Evolutionary conservation across 2,329 filamentous ascomycete genomes (phyloP), one percentile per base, ranked within the genome.

Genomic region (Byssochlamys sp.): DNA sequence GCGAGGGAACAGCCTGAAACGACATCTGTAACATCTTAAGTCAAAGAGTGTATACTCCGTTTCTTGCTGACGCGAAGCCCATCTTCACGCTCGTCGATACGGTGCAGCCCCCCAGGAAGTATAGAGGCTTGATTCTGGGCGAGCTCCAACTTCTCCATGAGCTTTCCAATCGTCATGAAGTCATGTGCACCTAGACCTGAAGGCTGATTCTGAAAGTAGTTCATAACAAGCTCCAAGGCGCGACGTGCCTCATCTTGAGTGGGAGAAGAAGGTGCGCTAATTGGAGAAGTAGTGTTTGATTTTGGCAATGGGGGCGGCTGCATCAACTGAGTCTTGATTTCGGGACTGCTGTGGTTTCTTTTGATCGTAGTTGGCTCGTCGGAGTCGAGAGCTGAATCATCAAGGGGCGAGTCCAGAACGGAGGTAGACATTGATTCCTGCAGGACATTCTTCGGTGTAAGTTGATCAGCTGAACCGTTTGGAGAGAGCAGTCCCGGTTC

Each of bases 181-280:
- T 96, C 91, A 52, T 90, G 83, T 67, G 94, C 89, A 14, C 89
- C 83, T 31, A 90, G 82, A 1, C 85, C 86, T 0, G 79, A 75
- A 11, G 85, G 84, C 63, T 88, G 83, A 59, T 85, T 85, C 65
- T 90, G 83, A 70, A 96, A 88, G 68, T 92, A 96, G 59, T 76
- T 86, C 70, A 95, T 82, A 24, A 96, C 83, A 2, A 91, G 85
- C 66, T 92, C 87, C 3, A 95, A 81, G 1, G 91, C 92, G 55
- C 84, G 82, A 45, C 89, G 83, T 3, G 91, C 91, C 71, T 97
- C 91, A 65, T 96, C 91, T 63, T 91, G 88, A 0, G 87, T 90
- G 0, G 88, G 88, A 1, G 87, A 88, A 28, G 74, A 81, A 1
- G 86, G 81, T 54, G 84, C 80, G 48, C 81, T 80, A 60, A 83